Evolutionary conservation across 148 eudicot species (phyloP).

Genomic region (Chenopodium suecicum): DNA sequence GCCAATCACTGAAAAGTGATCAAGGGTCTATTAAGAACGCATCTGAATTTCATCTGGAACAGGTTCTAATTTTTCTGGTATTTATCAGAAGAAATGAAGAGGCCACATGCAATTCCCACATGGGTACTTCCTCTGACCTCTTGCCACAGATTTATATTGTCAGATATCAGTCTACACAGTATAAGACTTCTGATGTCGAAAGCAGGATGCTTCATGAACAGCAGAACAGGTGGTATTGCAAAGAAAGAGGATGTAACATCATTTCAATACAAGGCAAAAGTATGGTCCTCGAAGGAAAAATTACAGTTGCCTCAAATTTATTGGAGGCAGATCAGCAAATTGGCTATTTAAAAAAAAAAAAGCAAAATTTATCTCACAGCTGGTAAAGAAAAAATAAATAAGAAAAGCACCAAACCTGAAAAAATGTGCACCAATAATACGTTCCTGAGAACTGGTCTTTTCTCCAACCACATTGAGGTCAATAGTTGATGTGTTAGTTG

Average conservation of each 20-base stretch:
- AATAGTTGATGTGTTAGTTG: conserved; percentile 91
- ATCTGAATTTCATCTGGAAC: neutral
- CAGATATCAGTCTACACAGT: neutral
- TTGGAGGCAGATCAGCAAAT: neutral
- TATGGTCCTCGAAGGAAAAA: neutral
- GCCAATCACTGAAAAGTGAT: no score
- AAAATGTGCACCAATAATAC: conserved; percentile 94
- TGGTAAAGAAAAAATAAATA: neutral
- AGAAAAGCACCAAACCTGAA: conserved; percentile 59
- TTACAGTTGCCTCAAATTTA: neutral
- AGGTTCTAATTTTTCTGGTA: neutral
- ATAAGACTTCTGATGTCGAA: neutral
- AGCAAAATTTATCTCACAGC: neutral
- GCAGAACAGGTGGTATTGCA: neutral
- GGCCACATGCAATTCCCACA: neutral
- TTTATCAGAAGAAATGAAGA: neutral
- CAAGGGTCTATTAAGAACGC: neutral
- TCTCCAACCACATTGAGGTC: conserved; percentile 78
- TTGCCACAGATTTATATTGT: neutral
- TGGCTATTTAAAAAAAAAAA: neutral
- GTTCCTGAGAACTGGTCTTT: conserved; percentile 71
- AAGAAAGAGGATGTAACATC: neutral
- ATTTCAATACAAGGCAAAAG: neutral
- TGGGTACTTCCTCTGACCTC: conserved; percentile 7
- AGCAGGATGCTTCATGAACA: neutral